Evolutionary conservation across 352 stramenopile species (phyloP), one percentile per base, ranked within the genome.

Genomic region (Pythium sp.): DNA sequence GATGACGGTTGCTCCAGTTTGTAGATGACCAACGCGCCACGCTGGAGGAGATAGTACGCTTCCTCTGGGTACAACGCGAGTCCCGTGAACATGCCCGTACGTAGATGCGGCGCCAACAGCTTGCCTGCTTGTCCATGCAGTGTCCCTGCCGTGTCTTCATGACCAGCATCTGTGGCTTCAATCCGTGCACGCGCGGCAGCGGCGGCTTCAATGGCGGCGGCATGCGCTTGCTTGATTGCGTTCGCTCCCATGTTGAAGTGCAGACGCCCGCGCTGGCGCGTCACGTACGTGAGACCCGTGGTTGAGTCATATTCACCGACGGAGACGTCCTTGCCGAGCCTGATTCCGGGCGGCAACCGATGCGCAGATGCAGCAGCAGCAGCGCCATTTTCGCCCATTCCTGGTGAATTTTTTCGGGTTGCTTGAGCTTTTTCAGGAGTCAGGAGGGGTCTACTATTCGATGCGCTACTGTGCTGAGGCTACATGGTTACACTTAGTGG

Each of bases 241-340:
- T 75, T 78, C 30, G 76, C 71, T 3, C 87, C 87, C 81, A 93
- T 90, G 68, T 92, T 86, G 64, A 93, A 93, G 15, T 92, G 75
- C 67, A 91, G 64, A 7, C 86, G 81, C 0, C 87, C 87, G 20
- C 82, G 85, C 69, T 94, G 87, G 22, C 79, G 73, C 62, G 84
- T 92, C 32, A 94, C 73, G 62, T 83, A 72, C 49, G 84, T 92
- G 70, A 93, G 77, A 15, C 83, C 81, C 62, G 80, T 81, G 32
- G 49, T 59, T 1, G 59, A 46, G 58, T 92, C 82, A 36, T 80
- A 91, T 67, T 90, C 82, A 30, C 84, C 85, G 20, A 90, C 69
- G 1, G 84, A 92, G 7, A 81, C 72, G 62, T 85, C 79, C 70
- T 87, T 88, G 41, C 62, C 20, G 5, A 64, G 2, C 32, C 32